Evolutionary conservation across 1,139 yeast genomes (phyloP).

Genomic region (Pneumocystis sp.): DNA sequence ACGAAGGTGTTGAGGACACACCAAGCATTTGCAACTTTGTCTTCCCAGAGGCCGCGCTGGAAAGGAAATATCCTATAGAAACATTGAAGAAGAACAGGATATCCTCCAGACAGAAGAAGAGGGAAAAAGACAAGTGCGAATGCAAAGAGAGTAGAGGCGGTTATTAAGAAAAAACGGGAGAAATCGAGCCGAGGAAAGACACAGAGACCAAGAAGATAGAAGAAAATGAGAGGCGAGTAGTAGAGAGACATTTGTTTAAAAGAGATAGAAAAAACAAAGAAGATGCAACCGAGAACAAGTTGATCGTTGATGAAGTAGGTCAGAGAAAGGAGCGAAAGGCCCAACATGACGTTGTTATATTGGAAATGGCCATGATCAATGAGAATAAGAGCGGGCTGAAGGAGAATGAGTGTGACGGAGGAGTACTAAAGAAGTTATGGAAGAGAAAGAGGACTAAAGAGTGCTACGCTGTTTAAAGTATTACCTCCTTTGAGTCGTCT

Average conservation of each 20-base stretch:
- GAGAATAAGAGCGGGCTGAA: constrained; percentile 53
- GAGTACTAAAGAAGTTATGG: neutral
- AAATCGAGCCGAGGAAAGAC: constrained; percentile 20
- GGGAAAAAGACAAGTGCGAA: constrained; percentile 46
- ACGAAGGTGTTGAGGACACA: constrained; percentile 68
- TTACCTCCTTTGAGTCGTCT: constrained; percentile 1
- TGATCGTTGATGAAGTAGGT: constrained; percentile 51
- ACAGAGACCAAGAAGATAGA: constrained; percentile 48
- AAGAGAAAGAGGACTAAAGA: neutral
- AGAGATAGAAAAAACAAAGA: constrained; percentile 61
- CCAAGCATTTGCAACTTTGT: constrained; percentile 96
- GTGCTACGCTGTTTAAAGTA: neutral
- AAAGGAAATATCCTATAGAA: constrained; percentile 75
- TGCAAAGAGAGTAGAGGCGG: constrained; percentile 44
- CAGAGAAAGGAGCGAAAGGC: constrained; percentile 55
- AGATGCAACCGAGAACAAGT: constrained; percentile 54
- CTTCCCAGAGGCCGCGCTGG: constrained; percentile 89
- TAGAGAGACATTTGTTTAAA: constrained; percentile 95
- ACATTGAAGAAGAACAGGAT: constrained; percentile 22
- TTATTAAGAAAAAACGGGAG: constrained; percentile 29
- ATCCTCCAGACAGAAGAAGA: constrained; percentile 30
- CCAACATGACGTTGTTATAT: constrained; percentile 82
- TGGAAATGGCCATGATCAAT: constrained; percentile 98
- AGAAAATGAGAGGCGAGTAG: constrained; percentile 79
- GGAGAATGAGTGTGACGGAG: constrained; percentile 17